These are phyloP conservation scores for Mycena rebaudengoi DNA, from an alignment of 768 basidiomycete genomes.

Conservation along the genomic window DNA sequence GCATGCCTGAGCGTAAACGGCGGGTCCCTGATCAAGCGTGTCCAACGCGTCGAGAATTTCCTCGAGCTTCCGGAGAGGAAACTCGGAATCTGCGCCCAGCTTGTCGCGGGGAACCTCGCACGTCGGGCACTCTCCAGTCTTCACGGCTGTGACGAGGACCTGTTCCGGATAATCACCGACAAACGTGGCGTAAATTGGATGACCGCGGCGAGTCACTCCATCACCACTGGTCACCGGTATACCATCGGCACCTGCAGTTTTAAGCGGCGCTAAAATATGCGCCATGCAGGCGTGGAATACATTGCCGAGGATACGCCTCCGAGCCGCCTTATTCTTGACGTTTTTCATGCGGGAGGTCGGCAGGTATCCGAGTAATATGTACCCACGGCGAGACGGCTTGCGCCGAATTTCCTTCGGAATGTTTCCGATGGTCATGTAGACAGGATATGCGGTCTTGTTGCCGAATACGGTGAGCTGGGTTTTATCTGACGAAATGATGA, in stretches of 20 bases:
- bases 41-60: background rate
- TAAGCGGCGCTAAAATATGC: background rate
- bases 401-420: conserved; percentile 2
- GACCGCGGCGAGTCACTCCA: conserved; percentile 29
- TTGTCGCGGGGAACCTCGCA: background rate
- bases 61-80: background rate
- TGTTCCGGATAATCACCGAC: conserved; percentile 32
- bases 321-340: background rate
- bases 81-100: background rate
- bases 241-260: conserved; percentile 16
- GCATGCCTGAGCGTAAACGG: conserved; percentile 1
- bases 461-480: conserved; percentile 5
- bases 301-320: background rate
- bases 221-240: conserved; percentile 31
- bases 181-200: too few species aligned
- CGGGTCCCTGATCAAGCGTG: background rate
- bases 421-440: background rate
- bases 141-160: conserved; percentile 15
- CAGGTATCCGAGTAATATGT: background rate
- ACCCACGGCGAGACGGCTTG: background rate
- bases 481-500: background rate
- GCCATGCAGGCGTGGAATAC: background rate
- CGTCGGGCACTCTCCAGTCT: background rate
- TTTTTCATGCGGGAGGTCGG: background rate
- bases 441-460: background rate